Conservation (phyloP, 164 flowering plant species). For the Brasenia schreberi region DNA sequence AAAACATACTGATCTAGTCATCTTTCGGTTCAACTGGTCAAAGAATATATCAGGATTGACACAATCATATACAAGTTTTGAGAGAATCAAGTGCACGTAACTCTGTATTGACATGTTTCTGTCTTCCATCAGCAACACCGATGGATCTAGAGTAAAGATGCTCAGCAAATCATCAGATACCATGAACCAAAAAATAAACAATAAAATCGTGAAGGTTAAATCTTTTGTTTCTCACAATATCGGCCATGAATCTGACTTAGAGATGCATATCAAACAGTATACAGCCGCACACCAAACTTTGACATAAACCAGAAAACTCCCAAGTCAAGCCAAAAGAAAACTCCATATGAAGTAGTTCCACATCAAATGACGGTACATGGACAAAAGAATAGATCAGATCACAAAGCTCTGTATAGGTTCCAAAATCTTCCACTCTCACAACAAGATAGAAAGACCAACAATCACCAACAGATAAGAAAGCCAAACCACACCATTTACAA, state of each 20-base stretch:
- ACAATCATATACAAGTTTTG: too few species aligned
- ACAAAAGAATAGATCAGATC: not conserved
- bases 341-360: not conserved
- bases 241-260: not conserved
- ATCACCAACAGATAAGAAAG: conserved; percentile 26
- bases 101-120: too few species aligned
- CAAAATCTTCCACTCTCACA: conserved; percentile 10
- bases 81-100: too few species aligned
- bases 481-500: conserved; percentile 19
- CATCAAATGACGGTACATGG: not conserved
- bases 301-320: not conserved
- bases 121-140: too few species aligned
- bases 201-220: too few species aligned
- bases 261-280: not conserved
- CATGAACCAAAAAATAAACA: too few species aligned
- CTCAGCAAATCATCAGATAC: too few species aligned
- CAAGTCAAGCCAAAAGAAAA: not conserved
- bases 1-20: too few species aligned
- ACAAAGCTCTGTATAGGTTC: not conserved
- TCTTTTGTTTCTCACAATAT: too few species aligned
- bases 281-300: not conserved
- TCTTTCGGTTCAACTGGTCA: too few species aligned
- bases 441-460: conserved; percentile 14
- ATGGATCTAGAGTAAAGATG: too few species aligned
- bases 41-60: too few species aligned